Base-by-base conservation (phyloP, 2,329 filamentous ascomycete genomes). In the Alternaria gansuensis region DNA sequence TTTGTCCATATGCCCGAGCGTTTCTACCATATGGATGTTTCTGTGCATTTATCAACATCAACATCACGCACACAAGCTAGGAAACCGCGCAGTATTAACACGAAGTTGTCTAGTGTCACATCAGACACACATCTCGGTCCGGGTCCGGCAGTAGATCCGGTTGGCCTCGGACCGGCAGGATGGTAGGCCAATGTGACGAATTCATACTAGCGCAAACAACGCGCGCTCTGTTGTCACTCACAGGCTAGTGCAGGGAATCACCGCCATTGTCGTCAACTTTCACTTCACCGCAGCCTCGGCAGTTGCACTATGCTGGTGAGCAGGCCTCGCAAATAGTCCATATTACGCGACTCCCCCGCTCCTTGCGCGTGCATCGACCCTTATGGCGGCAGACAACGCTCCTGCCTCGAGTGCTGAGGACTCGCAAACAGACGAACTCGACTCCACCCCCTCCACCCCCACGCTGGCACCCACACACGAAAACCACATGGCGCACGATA, bases 291-390 rank as follows among this genome's bases (percentile, higher is more conserved):
- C 55, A 45, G 40, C 43, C 60, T 24, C 24, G 54, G 52, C 58
- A 51, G 57, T 45, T 50, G 46, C 57, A 69, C 64, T 37, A 76
- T 75, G 72, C 61, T 62, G 34, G 69, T 67, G 65, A 67, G 52
- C 60, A 59, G 49, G 48, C 50, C 49, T 51, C 54, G 31, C 31
- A 45, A 41, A 49, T 28, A 40, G 24, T 51, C 40, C 48, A 33
- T 56, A 24, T 56, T 46, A 68, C 67, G 72, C 68, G 65, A 64
- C 62, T 51, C 43, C 56, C 37, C 54, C 43, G 37, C 43, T 62
- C 67, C 46, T 52, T 45, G 60, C 57, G 64, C 63, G 67, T 64
- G 60, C 58, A 55, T 46, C 58, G 49, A 58, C 65, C 48, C 41
- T 46, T 46, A 74, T 75, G 72, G 63, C 68, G 45, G 51, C 69